Evolutionary conservation across 202 grass and related monocot genomes (phyloP).

Genomic region (Bolboschoenoplectus hybrid): DNA sequence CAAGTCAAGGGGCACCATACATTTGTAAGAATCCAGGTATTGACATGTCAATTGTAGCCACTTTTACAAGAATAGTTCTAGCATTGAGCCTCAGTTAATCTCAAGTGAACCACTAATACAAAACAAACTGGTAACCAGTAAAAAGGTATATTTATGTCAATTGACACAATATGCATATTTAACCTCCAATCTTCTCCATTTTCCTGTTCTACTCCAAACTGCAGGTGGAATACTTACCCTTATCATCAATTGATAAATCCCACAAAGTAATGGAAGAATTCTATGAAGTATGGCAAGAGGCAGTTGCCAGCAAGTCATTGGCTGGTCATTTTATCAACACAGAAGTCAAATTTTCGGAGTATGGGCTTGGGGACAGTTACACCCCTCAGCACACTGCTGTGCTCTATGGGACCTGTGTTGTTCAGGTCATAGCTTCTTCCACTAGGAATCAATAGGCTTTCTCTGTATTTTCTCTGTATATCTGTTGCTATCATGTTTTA

Average conservation of each 20-base stretch:
- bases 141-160: not conserved
- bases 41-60: not conserved
- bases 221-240: conserved; percentile 85
- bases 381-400: conserved; percentile 82
- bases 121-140: not conserved
- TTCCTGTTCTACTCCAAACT: conserved; percentile 39
- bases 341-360: conserved; percentile 72
- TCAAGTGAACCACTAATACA: not conserved
- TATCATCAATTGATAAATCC: conserved; percentile 87
- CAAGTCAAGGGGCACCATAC: not conserved
- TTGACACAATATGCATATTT: not conserved
- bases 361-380: conserved; percentile 69
- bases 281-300: conserved; percentile 89
- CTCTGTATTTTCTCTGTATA: not conserved
- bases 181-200: not conserved
- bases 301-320: conserved; percentile 61
- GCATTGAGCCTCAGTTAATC: not conserved
- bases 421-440: conserved; percentile 58
- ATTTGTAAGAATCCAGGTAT: not conserved
- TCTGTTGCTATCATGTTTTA: not conserved
- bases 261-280: conserved; percentile 79
- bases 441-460: conserved; percentile 33
- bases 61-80: not conserved
- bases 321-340: conserved; percentile 79
- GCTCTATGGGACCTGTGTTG: conserved; percentile 71